These are phyloP conservation scores for Metschnikowia sp. DNA, from an alignment of 805 yeast genomes.

Conservation along the genomic window DNA sequence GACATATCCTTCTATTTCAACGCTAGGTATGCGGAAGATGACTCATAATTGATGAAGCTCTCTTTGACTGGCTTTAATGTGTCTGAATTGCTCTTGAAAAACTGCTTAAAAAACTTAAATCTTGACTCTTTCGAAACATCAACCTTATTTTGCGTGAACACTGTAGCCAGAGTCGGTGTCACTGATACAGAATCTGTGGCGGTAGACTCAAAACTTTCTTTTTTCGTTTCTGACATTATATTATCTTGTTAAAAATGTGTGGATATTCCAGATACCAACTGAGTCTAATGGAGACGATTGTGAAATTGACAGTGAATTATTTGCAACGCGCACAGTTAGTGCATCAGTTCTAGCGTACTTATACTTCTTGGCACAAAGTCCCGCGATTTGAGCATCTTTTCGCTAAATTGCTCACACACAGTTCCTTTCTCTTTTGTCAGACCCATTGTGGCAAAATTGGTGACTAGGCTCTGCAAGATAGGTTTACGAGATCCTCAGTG, in stretches of 20 bases:
- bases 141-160: background rate
- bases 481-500: background rate
- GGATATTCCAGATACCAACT: too few species aligned
- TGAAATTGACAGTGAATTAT: too few species aligned
- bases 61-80: background rate
- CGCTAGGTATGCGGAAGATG: conserved; percentile 9
- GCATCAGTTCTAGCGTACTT: too few species aligned
- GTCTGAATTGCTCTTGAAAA: background rate
- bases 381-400: too few species aligned
- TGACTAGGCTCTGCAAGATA: background rate
- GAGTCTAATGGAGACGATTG: too few species aligned
- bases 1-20: background rate
- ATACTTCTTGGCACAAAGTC: too few species aligned
- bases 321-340: too few species aligned
- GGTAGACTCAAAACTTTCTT: conserved; percentile 9
- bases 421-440: too few species aligned
- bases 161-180: conserved; percentile 5
- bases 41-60: conserved; percentile 7
- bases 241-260: background rate
- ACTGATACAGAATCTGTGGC: conserved; percentile 6
- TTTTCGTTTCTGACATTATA: conserved; percentile 8
- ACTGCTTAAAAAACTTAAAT: background rate
- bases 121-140: background rate
- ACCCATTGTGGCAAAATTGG: background rate
- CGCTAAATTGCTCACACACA: too few species aligned